These are phyloP conservation scores for rapeseed (Brassica napus) DNA, from an alignment of 345 rosid species.

Conservation along the genomic window Da-Ae NC_063440.1:16689501-16690000, in stretches of 20 bases:
- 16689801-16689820: constrained; percentile 8
- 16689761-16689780: constrained; percentile 1
- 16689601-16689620: not conserved
- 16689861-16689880: not conserved
- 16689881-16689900: not conserved
- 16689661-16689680: constrained; percentile 18
- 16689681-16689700: not conserved
- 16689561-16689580: not conserved
- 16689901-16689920: constrained; percentile 2
- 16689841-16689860: constrained; percentile 4
- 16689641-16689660: not conserved
- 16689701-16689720: not conserved
- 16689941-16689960: constrained; percentile 28
- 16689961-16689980: constrained; percentile 16
- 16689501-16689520: not conserved
- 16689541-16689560: not conserved
- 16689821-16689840: not conserved
- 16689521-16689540: not conserved
- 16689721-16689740: not conserved
- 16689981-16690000: constrained; percentile 25
- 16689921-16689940: not conserved
- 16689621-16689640: constrained; percentile 12
- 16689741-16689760: constrained; percentile 3
- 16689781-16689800: constrained; percentile 3
- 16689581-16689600: constrained; percentile 33